Evolutionary conservation across 768 basidiomycete genomes (phyloP).

Genomic region (Xanthoconium stramineum): DNA sequence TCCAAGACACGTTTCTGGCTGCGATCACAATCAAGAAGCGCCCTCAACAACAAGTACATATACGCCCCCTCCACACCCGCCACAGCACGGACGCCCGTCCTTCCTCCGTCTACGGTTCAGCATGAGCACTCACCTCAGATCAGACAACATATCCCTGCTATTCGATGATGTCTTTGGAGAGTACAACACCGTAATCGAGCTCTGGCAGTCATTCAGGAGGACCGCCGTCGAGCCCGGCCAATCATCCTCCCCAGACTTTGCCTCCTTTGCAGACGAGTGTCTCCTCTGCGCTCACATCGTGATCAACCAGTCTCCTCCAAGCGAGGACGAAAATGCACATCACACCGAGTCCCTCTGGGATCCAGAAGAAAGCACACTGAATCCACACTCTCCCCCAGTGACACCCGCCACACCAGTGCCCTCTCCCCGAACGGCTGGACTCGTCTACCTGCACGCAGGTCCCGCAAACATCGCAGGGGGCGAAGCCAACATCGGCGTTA

Average conservation of each 20-base stretch:
- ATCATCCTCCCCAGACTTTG: slow-evolving; percentile 17
- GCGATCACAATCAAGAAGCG: slow-evolving; percentile 3
- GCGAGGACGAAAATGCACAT: not conserved
- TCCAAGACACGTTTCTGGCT: no score
- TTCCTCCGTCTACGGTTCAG: not conserved
- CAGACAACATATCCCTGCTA: slow-evolving; percentile 13
- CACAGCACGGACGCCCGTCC: slow-evolving; percentile 8
- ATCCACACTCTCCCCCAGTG: not conserved
- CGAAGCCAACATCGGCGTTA: slow-evolving; percentile 59
- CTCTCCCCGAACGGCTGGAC: slow-evolving; percentile 5
- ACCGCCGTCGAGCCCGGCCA: slow-evolving; percentile 29
- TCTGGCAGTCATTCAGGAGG: slow-evolving; percentile 25
- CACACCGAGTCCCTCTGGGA: not conserved
- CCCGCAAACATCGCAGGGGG: slow-evolving; percentile 20
- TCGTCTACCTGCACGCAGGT: slow-evolving; percentile 27
- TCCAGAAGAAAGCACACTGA: not conserved
- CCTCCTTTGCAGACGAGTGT: slow-evolving; percentile 29
- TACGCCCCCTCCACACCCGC: slow-evolving; percentile 11
- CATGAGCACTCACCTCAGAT: slow-evolving; percentile 11
- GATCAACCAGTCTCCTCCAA: not conserved
- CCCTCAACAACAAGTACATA: slow-evolving; percentile 18
- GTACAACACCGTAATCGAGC: not conserved
- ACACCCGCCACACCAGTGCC: no score
- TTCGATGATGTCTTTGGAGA: not conserved
- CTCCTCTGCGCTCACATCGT: slow-evolving; percentile 26